phyloP scores from a whole-genome alignment of 73 alveolate species.

The Paraurostyla sp. region DNA sequence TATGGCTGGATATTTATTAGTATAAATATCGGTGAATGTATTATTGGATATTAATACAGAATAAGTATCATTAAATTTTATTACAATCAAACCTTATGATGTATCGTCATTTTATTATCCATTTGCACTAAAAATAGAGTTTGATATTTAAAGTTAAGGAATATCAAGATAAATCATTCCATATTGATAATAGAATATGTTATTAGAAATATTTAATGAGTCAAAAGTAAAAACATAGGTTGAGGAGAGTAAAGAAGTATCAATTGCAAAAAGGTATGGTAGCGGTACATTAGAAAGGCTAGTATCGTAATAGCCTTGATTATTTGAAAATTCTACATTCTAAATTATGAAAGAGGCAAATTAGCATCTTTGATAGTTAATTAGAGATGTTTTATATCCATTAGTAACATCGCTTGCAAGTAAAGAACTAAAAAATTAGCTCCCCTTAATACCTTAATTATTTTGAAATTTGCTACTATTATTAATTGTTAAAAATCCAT shows the following conservation, averaged over 20 bases:
- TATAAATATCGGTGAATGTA: not conserved
- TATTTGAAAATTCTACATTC: not conserved
- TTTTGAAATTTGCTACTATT: not conserved
- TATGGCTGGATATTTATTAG: constrained; percentile 10
- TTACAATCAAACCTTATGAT: not conserved
- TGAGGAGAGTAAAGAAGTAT: not conserved
- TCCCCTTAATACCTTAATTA: constrained; percentile 29
- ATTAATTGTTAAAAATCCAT: constrained; percentile 13
- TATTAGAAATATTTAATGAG: not conserved
- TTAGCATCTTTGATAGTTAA: not conserved
- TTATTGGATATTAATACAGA: not conserved
- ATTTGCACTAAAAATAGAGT: not conserved
- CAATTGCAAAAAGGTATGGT: not conserved
- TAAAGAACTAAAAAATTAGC: not conserved
- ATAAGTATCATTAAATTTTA: constrained; percentile 12
- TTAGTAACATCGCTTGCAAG: not conserved
- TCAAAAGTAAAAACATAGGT: not conserved
- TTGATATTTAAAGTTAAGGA: not conserved
- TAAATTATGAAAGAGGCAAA: not conserved
- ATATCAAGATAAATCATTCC: constrained; percentile 45
- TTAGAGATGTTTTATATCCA: constrained; percentile 44
- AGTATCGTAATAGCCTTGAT: not conserved
- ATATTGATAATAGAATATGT: constrained; percentile 4
- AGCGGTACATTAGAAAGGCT: not conserved
- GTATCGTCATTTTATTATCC: not conserved